phyloP scores from a whole-genome alignment of 2,329 filamentous ascomycete species.

The Chaetomiaceae sp. region DNA sequence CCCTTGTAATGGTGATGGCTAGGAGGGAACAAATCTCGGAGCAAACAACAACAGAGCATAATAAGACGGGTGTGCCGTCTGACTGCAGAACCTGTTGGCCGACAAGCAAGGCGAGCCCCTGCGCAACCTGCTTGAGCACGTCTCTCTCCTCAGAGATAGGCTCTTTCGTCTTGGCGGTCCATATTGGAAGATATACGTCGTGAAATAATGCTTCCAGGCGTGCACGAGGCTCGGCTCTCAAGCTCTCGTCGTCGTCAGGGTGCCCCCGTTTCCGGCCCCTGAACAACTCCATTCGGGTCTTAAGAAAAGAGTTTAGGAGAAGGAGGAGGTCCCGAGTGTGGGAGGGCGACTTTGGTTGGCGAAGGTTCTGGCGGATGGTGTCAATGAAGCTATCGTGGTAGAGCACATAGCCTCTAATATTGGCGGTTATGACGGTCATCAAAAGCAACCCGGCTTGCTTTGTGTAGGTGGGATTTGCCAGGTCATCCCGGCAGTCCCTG shows the following conservation, averaged over 20 bases:
- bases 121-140: constrained; percentile 41
- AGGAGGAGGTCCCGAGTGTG: constrained; percentile 51
- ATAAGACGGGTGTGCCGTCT: constrained; percentile 21
- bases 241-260: constrained; percentile 35
- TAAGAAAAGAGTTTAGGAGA: constrained; percentile 48
- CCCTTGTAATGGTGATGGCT: constrained; percentile 19
- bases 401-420: constrained; percentile 44
- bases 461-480: constrained; percentile 50
- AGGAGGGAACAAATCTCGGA: constrained; percentile 36
- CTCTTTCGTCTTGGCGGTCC: constrained; percentile 32
- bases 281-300: constrained; percentile 41
- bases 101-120: constrained; percentile 44
- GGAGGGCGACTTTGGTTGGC: constrained; percentile 45
- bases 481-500: constrained; percentile 50
- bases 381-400: constrained; percentile 45
- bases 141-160: constrained; percentile 37
- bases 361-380: constrained; percentile 46
- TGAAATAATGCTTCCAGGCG: constrained; percentile 41
- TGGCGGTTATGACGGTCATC: constrained; percentile 48
- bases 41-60: constrained; percentile 36
- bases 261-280: constrained; percentile 23
- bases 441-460: constrained; percentile 50
- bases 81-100: constrained; percentile 36
- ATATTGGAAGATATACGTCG: constrained; percentile 39
- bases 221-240: constrained; percentile 36